Conservation (phyloP, 305 asterid species). For the Fraxinus angustifolia region DNA sequence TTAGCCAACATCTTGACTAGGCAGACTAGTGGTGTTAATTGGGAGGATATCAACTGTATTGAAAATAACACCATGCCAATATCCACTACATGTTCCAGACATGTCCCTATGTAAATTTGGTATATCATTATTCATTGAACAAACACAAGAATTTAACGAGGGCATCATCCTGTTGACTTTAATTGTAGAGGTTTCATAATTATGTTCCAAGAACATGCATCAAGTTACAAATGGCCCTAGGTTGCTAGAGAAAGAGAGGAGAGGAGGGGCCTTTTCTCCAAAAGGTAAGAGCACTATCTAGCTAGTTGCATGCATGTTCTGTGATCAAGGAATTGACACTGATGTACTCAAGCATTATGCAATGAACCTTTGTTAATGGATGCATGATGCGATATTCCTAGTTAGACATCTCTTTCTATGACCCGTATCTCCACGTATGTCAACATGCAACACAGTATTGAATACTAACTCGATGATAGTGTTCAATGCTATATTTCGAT, state of each 20-base stretch:
- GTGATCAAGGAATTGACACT: conserved; percentile 25
- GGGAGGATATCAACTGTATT: conserved; percentile 11
- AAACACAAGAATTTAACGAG: conserved; percentile 13
- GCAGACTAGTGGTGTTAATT: conserved; percentile 23
- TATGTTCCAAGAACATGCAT: conserved; percentile 30
- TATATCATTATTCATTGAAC: conserved; percentile 20
- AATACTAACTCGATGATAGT: background rate
- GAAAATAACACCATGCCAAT: conserved; percentile 26
- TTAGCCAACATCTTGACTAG: conserved; percentile 44
- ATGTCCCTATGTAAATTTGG: conserved; percentile 44
- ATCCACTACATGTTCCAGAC: conserved; percentile 60
- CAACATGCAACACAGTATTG: conserved; percentile 13
- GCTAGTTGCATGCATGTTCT: conserved; percentile 27
- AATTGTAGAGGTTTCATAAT: conserved; percentile 19
- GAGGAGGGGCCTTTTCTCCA: conserved; percentile 4
- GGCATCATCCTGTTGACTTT: conserved; percentile 34
- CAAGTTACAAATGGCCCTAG: conserved; percentile 17
- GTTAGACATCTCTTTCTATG: background rate
- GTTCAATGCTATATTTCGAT: background rate
- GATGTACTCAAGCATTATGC: conserved; percentile 16
- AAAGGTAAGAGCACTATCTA: conserved; percentile 16
- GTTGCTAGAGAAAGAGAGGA: conserved; percentile 9
- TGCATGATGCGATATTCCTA: conserved; percentile 3
- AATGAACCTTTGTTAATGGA: conserved; percentile 31
- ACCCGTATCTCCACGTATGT: conserved; percentile 10